A percentile compares a stretch with the other conserved stretches of the same genome.
phyloP scores from a whole-genome alignment of 2,329 filamentous ascomycete species.

The Drechmeria coniospora region DNA sequence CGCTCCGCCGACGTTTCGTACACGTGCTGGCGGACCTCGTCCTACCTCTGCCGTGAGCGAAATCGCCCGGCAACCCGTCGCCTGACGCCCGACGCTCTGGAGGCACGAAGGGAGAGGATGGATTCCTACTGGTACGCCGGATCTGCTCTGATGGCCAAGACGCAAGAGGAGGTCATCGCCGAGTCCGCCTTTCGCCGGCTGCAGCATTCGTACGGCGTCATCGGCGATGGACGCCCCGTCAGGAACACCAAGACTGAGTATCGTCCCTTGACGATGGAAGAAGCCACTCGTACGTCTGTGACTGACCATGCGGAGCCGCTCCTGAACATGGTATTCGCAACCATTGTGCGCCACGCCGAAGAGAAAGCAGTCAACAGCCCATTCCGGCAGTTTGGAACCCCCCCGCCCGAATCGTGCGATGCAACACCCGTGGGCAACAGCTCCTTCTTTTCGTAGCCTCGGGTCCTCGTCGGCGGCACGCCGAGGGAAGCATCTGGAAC shows the following conservation, averaged over 20 bases:
- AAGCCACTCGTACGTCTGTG: conserved; percentile 21
- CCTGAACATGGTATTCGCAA: conserved; percentile 24
- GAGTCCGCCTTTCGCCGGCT: conserved; percentile 15
- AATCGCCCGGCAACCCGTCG: background rate
- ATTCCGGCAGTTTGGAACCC: conserved; percentile 1
- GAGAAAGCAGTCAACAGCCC: background rate
- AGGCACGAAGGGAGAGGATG: conserved; percentile 13
- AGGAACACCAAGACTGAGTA: conserved; percentile 10
- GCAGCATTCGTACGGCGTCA: conserved; percentile 18
- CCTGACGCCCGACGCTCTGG: background rate
- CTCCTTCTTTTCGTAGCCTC: background rate
- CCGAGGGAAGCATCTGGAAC: too few relatives aligned
- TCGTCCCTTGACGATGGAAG: conserved; percentile 16
- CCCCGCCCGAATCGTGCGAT: background rate
- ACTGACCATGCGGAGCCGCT: conserved; percentile 25
- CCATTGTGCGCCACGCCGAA: conserved; percentile 7
- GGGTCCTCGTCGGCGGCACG: too few relatives aligned
- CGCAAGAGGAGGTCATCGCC: conserved; percentile 12
- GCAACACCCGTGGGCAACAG: background rate
- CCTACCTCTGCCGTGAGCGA: background rate
- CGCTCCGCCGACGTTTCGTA: background rate
- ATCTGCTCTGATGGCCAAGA: conserved; percentile 14
- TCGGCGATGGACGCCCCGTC: conserved; percentile 21
- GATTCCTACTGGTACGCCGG: conserved; percentile 21
- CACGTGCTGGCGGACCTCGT: background rate